phyloP scores from a whole-genome alignment of 768 basidiomycete genomes.

The Arthromyces matolae region DNA sequence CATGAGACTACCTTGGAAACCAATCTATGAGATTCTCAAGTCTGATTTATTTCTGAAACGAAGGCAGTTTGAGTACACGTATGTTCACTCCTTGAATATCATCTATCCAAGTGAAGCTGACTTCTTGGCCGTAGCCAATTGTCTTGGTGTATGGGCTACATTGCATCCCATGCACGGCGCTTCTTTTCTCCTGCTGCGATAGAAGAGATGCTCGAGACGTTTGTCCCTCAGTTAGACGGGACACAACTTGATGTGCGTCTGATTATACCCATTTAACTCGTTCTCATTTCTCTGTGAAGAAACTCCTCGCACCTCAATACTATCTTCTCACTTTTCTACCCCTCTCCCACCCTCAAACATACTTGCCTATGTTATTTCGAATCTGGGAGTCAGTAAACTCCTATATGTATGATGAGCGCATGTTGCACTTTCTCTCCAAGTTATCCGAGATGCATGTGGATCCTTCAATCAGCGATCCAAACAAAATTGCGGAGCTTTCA shows the following conservation, averaged over 20 bases:
- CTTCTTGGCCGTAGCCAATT: conserved; percentile 45
- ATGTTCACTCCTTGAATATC: conserved; percentile 21
- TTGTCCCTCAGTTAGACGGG: conserved; percentile 76
- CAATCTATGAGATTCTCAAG: conserved; percentile 66
- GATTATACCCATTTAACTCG: neutral
- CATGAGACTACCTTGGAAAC: conserved; percentile 79
- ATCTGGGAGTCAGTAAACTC: conserved; percentile 89
- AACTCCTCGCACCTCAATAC: conserved; percentile 76
- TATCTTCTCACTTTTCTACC: conserved; percentile 86
- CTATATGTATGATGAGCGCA: conserved; percentile 85
- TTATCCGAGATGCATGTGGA: conserved; percentile 80
- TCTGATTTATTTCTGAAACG: conserved; percentile 75
- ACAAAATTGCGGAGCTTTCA: conserved; percentile 57
- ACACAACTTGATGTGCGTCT: conserved; percentile 63
- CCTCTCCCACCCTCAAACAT: conserved; percentile 77
- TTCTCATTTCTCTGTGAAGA: conserved; percentile 36
- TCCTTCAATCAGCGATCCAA: conserved; percentile 72
- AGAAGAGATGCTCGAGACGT: conserved; percentile 84
- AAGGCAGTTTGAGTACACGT: conserved; percentile 79
- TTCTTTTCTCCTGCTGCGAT: conserved; percentile 90
- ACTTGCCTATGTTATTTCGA: conserved; percentile 79
- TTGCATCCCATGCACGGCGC: conserved; percentile 63
- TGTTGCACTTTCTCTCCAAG: conserved; percentile 77
- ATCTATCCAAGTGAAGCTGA: conserved; percentile 4
- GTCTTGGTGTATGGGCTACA: conserved; percentile 74